Percentiles rank a stretch among this genome's conserved stretches.
Evolutionary conservation across 2,329 filamentous ascomycete genomes (phyloP).

Genomic region (Westerdykella sp.): DNA sequence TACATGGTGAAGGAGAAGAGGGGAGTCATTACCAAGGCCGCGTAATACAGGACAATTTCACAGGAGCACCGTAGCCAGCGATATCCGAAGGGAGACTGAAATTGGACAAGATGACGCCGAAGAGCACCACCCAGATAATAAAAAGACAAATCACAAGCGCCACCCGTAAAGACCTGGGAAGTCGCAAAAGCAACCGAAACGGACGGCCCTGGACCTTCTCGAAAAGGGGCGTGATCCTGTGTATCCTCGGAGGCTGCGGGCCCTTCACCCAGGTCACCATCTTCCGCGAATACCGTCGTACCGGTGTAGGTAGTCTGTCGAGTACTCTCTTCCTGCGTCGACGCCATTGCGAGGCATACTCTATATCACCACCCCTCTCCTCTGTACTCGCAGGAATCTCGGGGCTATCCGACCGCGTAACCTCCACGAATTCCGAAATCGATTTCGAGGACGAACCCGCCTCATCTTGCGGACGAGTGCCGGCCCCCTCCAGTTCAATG

Average conservation of each 20-base stretch:
- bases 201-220: conserved; percentile 62
- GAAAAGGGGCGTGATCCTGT: conserved; percentile 48
- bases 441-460: neutral
- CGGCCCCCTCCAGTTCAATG: neutral
- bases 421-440: neutral
- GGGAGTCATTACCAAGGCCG: conserved; percentile 55
- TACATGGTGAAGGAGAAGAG: conserved; percentile 6
- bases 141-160: conserved; percentile 54
- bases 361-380: neutral
- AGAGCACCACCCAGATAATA: conserved; percentile 60
- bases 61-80: conserved; percentile 61
- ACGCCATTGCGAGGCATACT: neutral
- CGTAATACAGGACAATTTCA: conserved; percentile 58
- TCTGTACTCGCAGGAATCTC: neutral
- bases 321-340: neutral
- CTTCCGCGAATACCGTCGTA: conserved; percentile 4
- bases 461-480: neutral
- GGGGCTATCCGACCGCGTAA: neutral
- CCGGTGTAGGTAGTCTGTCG: neutral
- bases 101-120: conserved; percentile 60
- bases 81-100: conserved; percentile 54
- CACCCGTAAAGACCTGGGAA: conserved; percentile 52
- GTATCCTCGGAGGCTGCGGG: conserved; percentile 39
- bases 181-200: conserved; percentile 51
- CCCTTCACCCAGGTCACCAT: conserved; percentile 42